Conservation (phyloP, 2,329 filamentous ascomycete genomes). For the Talaromyces atroroseus region DNA sequence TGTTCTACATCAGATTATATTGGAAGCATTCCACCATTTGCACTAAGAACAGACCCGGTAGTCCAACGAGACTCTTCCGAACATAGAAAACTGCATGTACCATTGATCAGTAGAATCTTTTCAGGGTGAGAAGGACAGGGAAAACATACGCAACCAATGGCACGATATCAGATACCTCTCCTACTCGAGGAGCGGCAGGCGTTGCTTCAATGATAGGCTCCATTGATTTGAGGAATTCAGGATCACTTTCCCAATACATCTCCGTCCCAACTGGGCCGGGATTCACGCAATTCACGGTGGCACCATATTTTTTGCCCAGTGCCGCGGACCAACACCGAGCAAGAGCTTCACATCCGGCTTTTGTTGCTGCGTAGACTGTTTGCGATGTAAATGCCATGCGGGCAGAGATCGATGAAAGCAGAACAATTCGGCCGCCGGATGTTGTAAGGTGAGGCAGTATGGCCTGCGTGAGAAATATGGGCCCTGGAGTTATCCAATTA, state of each 20-base stretch:
- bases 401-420: constrained; percentile 52
- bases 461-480: constrained; percentile 29
- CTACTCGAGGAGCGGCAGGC: constrained; percentile 27
- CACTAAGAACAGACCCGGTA: no score
- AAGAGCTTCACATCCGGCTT: constrained; percentile 56
- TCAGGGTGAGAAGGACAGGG: background rate
- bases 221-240: constrained; percentile 28
- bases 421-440: constrained; percentile 47
- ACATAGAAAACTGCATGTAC: no score
- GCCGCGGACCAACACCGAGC: constrained; percentile 56
- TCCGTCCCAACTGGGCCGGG: constrained; percentile 50
- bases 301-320: constrained; percentile 42
- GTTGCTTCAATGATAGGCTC: constrained; percentile 27
- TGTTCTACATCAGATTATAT: no score
- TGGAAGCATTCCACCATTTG: no score
- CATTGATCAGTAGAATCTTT: no score
- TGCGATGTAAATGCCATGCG: constrained; percentile 52
- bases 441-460: constrained; percentile 24
- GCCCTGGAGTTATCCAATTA: constrained; percentile 19
- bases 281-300: constrained; percentile 55
- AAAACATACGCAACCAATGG: constrained; percentile 30
- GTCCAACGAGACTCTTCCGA: no score
- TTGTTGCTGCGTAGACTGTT: constrained; percentile 54
- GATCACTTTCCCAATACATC: constrained; percentile 17
- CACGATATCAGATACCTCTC: constrained; percentile 27